Evolutionary conservation across 2,329 filamentous ascomycete species (phyloP), one percentile per base, ranked within the genome.

Genomic region (Talaromyces sp.): DNA sequence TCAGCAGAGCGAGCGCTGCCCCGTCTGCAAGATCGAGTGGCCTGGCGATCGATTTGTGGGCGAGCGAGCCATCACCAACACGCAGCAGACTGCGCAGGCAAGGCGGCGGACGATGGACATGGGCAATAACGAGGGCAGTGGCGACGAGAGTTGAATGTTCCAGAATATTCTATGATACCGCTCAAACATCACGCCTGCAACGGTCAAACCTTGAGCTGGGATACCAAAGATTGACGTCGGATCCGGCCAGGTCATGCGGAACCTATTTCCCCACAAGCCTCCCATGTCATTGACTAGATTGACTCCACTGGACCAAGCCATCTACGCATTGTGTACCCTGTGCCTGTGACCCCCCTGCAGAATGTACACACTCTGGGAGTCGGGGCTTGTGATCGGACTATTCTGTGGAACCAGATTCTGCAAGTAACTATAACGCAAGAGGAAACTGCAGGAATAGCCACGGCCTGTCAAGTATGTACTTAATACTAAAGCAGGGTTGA

Each of bases 1-100:
- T 47, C 82, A 85, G 64, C 77, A 83, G 60, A 82, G 81, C 1
- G 83, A 83, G 64, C 83, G 81, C 50, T 96, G 92, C 69, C 89
- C 90, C 0, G 62, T 77, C 3, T 86, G 84, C 70, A 79, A 81
- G 66, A 76, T 72, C 23, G 70, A 73, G 2, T 86, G 84, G 84
- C 78, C 75, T 9, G 80, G 81, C 16, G 73, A 83, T 59, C 73
- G 76, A 61, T 81, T 78, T 57, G 83, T 86, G 12, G 83, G 83
- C 0, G 83, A 85, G 70, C 79, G 78, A 65, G 82, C 82, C 5
- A 72, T 79, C 16, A 70, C 70, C 2, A 68, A 67, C 9, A 68
- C 72, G 3, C 69, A 71, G 18, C 70, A 66, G 55, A 68, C 70
- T 58, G 63, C 65, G 58, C 68, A 66, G 59, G 68, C 68, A 4